Percentiles rank a stretch among this genome's conserved stretches.
These are phyloP conservation scores for Pseudogymnoascus sp. DNA, from an alignment of 2,329 filamentous ascomycete species.

Conservation along the genomic window DNA sequence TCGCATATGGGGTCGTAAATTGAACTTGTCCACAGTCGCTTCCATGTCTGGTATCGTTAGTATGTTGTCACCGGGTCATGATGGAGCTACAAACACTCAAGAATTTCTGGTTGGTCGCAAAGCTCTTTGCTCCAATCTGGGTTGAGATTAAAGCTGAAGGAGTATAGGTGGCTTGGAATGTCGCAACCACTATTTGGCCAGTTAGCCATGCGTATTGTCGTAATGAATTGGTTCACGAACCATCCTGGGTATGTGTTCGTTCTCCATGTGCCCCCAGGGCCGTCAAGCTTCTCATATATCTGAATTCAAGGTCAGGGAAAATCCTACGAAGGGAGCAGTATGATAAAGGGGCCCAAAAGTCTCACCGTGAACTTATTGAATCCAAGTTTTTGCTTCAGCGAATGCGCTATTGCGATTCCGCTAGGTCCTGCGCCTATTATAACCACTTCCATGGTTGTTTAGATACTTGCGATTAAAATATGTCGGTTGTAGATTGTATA, in stretches of 20 bases:
- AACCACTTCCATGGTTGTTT: constrained; percentile 19
- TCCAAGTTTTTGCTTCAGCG: constrained; percentile 27
- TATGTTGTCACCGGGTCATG: not conserved
- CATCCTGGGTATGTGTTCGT: constrained; percentile 29
- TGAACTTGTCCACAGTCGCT: constrained; percentile 28
- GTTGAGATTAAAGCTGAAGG: constrained; percentile 36
- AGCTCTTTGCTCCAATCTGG: constrained; percentile 33
- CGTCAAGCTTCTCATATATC: constrained; percentile 29
- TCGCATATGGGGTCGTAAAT: constrained; percentile 24
- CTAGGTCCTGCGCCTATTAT: constrained; percentile 30
- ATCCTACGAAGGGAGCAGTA: not conserved
- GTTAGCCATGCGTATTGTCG: not conserved
- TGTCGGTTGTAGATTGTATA: not conserved
- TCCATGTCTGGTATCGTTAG: constrained; percentile 21
- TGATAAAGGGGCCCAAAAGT: not conserved
- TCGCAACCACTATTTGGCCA: constrained; percentile 19
- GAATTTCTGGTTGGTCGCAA: constrained; percentile 13
- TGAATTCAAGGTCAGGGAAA: not conserved
- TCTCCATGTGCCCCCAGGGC: constrained; percentile 28
- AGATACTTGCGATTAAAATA: not conserved
- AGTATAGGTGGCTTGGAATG: constrained; percentile 35
- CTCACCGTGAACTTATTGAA: constrained; percentile 24
- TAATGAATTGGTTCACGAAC: constrained; percentile 13
- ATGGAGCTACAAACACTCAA: constrained; percentile 5
- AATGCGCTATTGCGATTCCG: constrained; percentile 30